Base-by-base conservation (phyloP, 805 yeast species). In the Tetrapisispora pingtungensis region DNA sequence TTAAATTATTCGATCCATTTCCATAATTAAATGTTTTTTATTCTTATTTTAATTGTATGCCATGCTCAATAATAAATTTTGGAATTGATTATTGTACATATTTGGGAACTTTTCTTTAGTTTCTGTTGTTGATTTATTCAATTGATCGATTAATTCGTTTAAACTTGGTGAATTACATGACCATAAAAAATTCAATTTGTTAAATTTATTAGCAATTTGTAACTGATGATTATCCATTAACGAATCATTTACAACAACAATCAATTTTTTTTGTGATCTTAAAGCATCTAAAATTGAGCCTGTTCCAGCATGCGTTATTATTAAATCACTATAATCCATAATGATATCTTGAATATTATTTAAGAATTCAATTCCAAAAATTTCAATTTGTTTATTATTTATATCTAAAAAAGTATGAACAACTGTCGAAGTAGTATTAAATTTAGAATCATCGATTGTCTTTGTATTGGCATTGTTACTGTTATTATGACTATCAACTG, bases 181-280 rank as follows among this genome's bases (percentile, higher is more conserved):
- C 46, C 53, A 44, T 1, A 61, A 52, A 34, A 64, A 59, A 1
- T 67, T 65, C 35, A 58, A 42, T 1, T 55, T 36, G 12, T 61
- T 67, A 38, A 83, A 68, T 42, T 73, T 78, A n/a, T 59, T 55
- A 0, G 95, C 93, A 7, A 85, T 79, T 48, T 89, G 90, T 15
- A 64, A 50, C 59, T 89, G 96, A 59, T 89, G 97, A 58, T 88
- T 85, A 58, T 85, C 85, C 85, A 86, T 84, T n/a, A 93, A 71
- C 5, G 61, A 52, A 10, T 73, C 72, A 59, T 90, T 90, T 8
- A 80, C 75, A 26, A 87, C 81, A 7, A 84, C 88, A 1, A 89
- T 66, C 45, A 87, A 64, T 20, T 73, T 76, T 56, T 77, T 80
- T 1, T 63, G 43, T 14, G 62, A 46, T 19, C 93, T 69, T 32